phyloP scores from a whole-genome alignment of 345 rosid genomes.

The Eucalyptus erythrocorys region DNA sequence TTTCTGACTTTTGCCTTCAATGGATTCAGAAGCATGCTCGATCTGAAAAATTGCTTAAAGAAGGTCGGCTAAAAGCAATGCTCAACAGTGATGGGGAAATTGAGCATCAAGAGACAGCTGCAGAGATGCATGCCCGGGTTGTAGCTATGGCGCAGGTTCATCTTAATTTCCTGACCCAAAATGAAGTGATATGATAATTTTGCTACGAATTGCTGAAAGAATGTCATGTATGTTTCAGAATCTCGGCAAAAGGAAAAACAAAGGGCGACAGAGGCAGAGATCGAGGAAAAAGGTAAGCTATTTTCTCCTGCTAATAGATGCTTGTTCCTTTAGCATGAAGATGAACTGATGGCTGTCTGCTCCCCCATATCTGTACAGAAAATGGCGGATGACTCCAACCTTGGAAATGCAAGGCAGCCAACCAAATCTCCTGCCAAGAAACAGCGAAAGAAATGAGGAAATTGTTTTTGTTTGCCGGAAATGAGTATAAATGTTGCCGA shows the following conservation, averaged over 20 bases:
- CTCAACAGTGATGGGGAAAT: conserved; percentile 58
- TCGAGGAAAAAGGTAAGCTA: conserved; percentile 18
- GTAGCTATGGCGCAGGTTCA: conserved; percentile 33
- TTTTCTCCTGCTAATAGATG: not conserved
- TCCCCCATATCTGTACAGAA: not conserved
- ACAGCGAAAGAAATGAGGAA: conserved; percentile 14
- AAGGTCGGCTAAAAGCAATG: conserved; percentile 46
- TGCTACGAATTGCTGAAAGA: not conserved
- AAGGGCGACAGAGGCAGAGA: conserved; percentile 19
- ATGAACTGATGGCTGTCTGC: not conserved
- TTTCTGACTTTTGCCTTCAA: not conserved
- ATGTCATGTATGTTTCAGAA: not conserved
- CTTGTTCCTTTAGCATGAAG: not conserved
- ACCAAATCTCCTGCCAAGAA: conserved; percentile 17
- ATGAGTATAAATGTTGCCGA: not conserved
- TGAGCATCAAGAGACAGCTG: conserved; percentile 54
- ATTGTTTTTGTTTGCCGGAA: not conserved
- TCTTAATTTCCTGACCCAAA: not conserved
- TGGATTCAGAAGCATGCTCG: conserved; percentile 46
- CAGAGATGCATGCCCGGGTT: conserved; percentile 41
- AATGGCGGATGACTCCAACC: not conserved
- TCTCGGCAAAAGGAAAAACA: conserved; percentile 8
- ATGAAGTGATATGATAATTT: not conserved
- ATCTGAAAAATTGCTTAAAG: conserved; percentile 55
- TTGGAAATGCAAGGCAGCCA: conserved; percentile 5